These are phyloP conservation scores for Rhodotorula sp. DNA, from an alignment of 1,284 basidiomycete species.

Conservation along the genomic window DNA sequence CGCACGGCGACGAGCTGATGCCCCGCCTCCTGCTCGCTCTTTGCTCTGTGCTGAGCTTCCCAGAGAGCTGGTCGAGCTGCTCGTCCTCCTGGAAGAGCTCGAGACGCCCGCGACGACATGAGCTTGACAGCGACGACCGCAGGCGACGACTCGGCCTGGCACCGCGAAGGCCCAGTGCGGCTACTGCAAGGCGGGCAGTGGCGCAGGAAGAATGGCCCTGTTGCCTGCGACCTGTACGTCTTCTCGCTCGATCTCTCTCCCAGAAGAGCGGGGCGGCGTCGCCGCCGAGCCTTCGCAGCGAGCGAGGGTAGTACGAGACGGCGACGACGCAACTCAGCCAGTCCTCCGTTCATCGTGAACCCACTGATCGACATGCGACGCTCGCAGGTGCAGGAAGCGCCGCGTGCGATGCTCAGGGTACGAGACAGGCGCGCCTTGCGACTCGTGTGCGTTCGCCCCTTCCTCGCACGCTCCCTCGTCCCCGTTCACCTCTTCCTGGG, in stretches of 20 bases:
- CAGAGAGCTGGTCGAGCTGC: neutral
- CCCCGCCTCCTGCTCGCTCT: too few species aligned
- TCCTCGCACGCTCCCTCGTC: too few species aligned
- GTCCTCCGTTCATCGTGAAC: neutral
- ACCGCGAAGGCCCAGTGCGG: conserved; percentile 1
- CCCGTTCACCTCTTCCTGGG: neutral
- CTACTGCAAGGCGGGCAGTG: neutral
- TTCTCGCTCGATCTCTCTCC: too few species aligned
- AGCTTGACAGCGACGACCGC: too few species aligned
- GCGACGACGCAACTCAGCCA: neutral
- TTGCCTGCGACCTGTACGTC: conserved; percentile 13
- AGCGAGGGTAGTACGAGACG: neutral
- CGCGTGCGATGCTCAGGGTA: conserved; percentile 19
- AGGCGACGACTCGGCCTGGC: conserved; percentile 1
- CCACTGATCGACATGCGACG: neutral
- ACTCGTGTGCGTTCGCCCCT: neutral
- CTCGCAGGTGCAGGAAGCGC: conserved; percentile 6
- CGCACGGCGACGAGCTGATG: neutral
- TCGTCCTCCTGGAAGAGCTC: neutral
- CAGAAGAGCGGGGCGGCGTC: neutral
- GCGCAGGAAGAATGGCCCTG: conserved; percentile 7
- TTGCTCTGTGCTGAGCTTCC: neutral
- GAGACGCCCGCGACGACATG: neutral
- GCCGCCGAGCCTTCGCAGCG: neutral
- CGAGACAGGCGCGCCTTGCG: conserved; percentile 23